Percentiles rank a stretch among this genome's conserved stretches.
These are phyloP conservation scores for Colletotrichum sansevieriae DNA, from an alignment of 2,329 filamentous ascomycete genomes.

Conservation along the genomic window DNA sequence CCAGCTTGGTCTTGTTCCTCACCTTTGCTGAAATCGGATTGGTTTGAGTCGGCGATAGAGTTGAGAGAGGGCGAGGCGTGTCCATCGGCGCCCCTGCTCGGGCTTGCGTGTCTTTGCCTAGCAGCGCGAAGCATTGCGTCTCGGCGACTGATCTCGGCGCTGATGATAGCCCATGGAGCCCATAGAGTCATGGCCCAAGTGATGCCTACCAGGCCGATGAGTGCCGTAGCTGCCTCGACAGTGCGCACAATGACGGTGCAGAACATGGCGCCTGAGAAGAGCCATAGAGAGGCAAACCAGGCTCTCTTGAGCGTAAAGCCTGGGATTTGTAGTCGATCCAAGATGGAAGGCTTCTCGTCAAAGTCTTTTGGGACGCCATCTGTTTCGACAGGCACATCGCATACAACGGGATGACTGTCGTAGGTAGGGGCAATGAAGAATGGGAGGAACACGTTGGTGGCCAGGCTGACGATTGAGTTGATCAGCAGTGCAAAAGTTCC, in stretches of 20 bases:
- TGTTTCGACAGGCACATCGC: constrained; percentile 49
- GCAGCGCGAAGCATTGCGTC: constrained; percentile 69
- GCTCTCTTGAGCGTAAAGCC: constrained; percentile 88
- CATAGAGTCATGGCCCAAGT: constrained; percentile 94
- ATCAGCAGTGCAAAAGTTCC: constrained; percentile 91
- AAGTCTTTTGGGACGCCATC: constrained; percentile 49
- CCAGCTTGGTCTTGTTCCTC: constrained; percentile 82
- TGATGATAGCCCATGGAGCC: constrained; percentile 96
- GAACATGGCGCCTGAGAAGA: constrained; percentile 86
- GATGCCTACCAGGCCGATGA: constrained; percentile 86
- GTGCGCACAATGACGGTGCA: constrained; percentile 83
- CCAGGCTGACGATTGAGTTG: constrained; percentile 87
- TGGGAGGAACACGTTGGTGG: constrained; percentile 85
- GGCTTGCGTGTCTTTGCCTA: constrained; percentile 46
- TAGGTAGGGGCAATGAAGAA: constrained; percentile 89
- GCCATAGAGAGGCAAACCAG: constrained; percentile 87
- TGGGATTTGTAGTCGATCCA: constrained; percentile 79
- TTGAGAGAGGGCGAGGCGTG: constrained; percentile 33
- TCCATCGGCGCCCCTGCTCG: constrained; percentile 31
- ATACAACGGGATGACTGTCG: constrained; percentile 57
- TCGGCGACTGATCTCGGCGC: constrained; percentile 87
- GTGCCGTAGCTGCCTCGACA: constrained; percentile 77
- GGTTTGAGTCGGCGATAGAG: constrained; percentile 34
- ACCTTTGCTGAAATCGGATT: constrained; percentile 54
- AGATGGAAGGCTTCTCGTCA: constrained; percentile 55